Evolutionary conservation across 148 eudicot species (phyloP).

Genomic region (Nepenthes mirabilis): DNA sequence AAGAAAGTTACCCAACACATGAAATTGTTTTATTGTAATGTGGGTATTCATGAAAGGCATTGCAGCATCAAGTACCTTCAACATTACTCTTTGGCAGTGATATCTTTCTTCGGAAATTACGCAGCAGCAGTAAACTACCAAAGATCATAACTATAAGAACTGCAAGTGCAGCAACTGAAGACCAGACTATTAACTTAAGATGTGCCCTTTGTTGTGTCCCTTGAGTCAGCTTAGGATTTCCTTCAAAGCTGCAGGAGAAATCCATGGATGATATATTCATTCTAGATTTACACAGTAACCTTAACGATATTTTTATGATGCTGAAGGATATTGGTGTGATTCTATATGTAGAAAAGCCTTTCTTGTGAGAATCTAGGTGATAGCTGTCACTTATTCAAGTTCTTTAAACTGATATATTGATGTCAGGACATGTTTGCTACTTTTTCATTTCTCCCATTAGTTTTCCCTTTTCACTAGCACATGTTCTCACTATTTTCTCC

Average conservation of each 20-base stretch:
- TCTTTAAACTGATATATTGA: too few relatives aligned
- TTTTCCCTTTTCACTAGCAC: too few relatives aligned
- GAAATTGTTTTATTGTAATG: conserved; percentile 5
- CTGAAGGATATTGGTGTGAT: too few relatives aligned
- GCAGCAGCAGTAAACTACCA: conserved; percentile 33
- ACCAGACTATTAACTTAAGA: conserved; percentile 33
- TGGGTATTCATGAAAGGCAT: not conserved
- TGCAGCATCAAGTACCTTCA: conserved; percentile 30
- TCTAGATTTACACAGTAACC: too few relatives aligned
- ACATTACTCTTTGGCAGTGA: conserved; percentile 23
- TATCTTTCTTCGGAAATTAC: conserved; percentile 23
- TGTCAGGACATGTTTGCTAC: too few relatives aligned
- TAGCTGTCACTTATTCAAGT: too few relatives aligned
- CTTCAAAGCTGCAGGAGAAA: conserved; percentile 48
- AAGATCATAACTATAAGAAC: conserved; percentile 33
- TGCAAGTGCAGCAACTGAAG: conserved; percentile 40
- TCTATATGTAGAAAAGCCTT: too few relatives aligned
- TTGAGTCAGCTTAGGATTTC: conserved; percentile 55
- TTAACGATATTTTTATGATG: too few relatives aligned
- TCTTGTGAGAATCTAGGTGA: too few relatives aligned
- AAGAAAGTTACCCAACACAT: conserved; percentile 1
- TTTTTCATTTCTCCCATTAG: too few relatives aligned
- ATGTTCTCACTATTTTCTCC: too few relatives aligned
- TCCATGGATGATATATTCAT: not conserved
- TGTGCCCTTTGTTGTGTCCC: conserved; percentile 20